Evolutionary conservation across 495 filamentous ascomycete genomes (phyloP).

Genomic region (Peziza echinospora): DNA sequence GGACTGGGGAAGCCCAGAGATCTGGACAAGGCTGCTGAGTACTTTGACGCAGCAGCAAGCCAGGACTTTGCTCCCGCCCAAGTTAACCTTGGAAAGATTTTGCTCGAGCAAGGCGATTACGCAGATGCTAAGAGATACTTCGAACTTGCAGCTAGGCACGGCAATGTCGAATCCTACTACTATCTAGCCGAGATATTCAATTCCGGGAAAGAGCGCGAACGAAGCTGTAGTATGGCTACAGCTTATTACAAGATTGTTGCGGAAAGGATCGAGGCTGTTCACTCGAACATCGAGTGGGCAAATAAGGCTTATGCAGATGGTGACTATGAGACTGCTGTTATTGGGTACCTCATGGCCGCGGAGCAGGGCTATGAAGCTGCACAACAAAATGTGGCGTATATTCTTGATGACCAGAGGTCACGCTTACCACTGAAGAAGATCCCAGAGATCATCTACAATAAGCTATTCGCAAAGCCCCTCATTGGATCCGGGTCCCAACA

Average conservation of each 20-base stretch:
- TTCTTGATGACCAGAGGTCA: constrained; percentile 65
- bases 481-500: constrained; percentile 81
- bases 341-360: constrained; percentile 75
- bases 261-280: constrained; percentile 65
- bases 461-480: constrained; percentile 77
- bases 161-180: constrained; percentile 83
- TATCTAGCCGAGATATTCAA: constrained; percentile 81
- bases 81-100: constrained; percentile 62
- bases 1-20: constrained; percentile 64
- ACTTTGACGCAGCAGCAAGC: constrained; percentile 62
- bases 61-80: constrained; percentile 69
- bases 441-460: constrained; percentile 12
- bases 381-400: constrained; percentile 82
- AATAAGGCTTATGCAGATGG: constrained; percentile 66
- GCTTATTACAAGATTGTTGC: constrained; percentile 88
- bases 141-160: constrained; percentile 70
- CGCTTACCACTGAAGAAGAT: constrained; percentile 28
- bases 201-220: constrained; percentile 57
- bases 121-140: constrained; percentile 65
- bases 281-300: constrained; percentile 68
- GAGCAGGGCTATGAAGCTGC: constrained; percentile 89
- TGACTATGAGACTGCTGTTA: constrained; percentile 66
- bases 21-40: constrained; percentile 48
- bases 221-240: constrained; percentile 58
- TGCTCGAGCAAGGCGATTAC: constrained; percentile 72